Evolutionary conservation across 495 filamentous ascomycete genomes (phyloP).

Genomic region (Eremomyces bilateralis): DNA sequence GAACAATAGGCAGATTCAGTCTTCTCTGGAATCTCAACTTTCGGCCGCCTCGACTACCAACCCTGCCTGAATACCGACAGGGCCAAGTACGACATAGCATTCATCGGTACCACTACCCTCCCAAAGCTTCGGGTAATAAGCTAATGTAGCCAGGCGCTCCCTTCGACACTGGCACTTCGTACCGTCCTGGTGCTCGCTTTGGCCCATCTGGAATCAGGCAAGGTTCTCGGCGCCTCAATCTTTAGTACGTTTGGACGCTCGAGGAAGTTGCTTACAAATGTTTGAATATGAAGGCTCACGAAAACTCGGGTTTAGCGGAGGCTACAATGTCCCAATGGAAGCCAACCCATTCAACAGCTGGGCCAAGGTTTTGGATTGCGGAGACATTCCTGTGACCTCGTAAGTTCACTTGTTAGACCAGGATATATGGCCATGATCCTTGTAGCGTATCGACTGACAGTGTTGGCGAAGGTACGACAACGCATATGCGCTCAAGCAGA

Average conservation of each 20-base stretch:
- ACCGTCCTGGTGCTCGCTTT: conserved; percentile 65
- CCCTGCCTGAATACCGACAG: conserved; percentile 50
- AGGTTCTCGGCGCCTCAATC: conserved; percentile 48
- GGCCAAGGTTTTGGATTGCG: conserved; percentile 22
- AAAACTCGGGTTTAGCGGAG: conserved; percentile 31
- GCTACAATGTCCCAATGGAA: conserved; percentile 34
- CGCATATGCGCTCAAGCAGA: conserved; percentile 21
- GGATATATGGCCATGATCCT: conserved; percentile 3
- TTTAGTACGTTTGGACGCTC: conserved; percentile 30
- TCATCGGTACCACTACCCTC: conserved; percentile 14
- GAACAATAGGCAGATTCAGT: conserved; percentile 52
- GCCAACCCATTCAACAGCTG: conserved; percentile 24
- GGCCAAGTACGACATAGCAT: conserved; percentile 23
- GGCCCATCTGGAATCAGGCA: conserved; percentile 64
- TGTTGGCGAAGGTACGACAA: conserved; percentile 23
- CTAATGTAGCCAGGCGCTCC: conserved; percentile 25
- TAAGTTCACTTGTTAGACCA: conserved; percentile 19
- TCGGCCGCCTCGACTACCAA: conserved; percentile 54
- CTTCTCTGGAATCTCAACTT: conserved; percentile 30
- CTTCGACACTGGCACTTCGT: conserved; percentile 48
- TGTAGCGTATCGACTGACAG: not conserved
- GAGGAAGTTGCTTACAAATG: conserved; percentile 9
- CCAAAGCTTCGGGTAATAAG: not conserved
- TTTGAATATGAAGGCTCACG: conserved; percentile 25
- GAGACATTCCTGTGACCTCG: conserved; percentile 24